Evolutionary conservation across 2,329 filamentous ascomycete genomes (phyloP), one percentile per base, ranked within the genome.

Genomic region (Apiospora arundinis): DNA sequence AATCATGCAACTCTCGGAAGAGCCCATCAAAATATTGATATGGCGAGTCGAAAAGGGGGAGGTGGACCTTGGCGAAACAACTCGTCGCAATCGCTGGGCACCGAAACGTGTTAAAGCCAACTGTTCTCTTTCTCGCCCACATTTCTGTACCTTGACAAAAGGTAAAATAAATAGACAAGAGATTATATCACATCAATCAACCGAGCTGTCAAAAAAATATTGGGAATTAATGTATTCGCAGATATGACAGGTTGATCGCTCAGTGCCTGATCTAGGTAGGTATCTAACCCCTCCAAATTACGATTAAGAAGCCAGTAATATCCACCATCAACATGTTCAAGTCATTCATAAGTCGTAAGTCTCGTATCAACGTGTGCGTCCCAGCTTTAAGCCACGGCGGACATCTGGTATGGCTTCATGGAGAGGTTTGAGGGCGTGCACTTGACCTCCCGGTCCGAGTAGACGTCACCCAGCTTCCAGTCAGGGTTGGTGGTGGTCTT

Each of bases 391-490:
- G 82, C 81, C 37, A 82, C 76, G 8, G 82, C 82, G 1, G 75
- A 77, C 73, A 82, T 78, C 71, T 78, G 48, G 69, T 77, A 78
- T 0, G 82, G 83, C 70, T 77, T 75, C 32, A 84, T 67, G 4
- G 72, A 73, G 12, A 80, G 23, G 12, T 78, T 79, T 21, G 80
- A 76, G 0, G 78, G 76, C 25, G 66, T 70, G 73, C 83, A 85
- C 45, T 74, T 72, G 70, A 82, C 77, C 40, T 74, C 71, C 8
- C 81, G 78, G 71, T 73, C 76, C 11, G 81, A 82, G 75, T 84
- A 85, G 72, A 82, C 82, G 70, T 82, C 67, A 28, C 83, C 83
- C 8, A 79, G 72, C 1, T 77, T 74, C 83, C 83, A 85, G 76
- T 83, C 77, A 1, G 80, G 77, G 77, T 85, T 85, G 74, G 75